Conservation (phyloP, 2,329 filamentous ascomycete species). For the Pseudonectria foliicola region DNA sequence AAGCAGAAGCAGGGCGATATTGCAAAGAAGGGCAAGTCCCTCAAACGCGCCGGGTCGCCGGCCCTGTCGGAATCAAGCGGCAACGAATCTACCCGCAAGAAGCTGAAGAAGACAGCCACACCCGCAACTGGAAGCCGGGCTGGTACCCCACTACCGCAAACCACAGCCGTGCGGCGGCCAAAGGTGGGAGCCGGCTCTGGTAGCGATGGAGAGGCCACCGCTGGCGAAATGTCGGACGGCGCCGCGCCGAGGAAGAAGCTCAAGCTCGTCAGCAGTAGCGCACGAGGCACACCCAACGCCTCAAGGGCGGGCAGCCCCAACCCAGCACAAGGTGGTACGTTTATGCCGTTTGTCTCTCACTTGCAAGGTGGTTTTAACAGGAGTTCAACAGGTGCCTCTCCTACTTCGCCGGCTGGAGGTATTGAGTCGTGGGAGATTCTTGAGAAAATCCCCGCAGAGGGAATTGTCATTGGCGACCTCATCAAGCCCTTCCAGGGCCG, state of each 20-base stretch:
- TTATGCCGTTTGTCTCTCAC: not conserved
- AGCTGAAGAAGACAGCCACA: constrained; percentile 57
- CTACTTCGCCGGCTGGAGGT: constrained; percentile 26
- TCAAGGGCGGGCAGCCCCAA: constrained; percentile 58
- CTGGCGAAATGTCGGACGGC: constrained; percentile 58
- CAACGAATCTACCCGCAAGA: constrained; percentile 79
- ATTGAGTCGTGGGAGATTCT: constrained; percentile 48
- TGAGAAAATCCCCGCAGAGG: constrained; percentile 45
- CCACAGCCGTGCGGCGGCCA: constrained; percentile 31
- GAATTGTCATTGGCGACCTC: constrained; percentile 48
- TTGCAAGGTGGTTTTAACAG: constrained; percentile 6
- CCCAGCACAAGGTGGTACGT: constrained; percentile 34
- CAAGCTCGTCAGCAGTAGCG: constrained; percentile 42
- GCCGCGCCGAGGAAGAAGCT: constrained; percentile 43
- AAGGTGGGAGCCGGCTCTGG: constrained; percentile 50
- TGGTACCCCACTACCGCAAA: constrained; percentile 44
- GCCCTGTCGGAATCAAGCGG: constrained; percentile 86
- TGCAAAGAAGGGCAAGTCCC: constrained; percentile 49
- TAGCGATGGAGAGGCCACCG: constrained; percentile 67
- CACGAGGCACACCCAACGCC: constrained; percentile 46
- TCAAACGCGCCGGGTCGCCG: constrained; percentile 82
- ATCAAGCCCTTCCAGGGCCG: constrained; percentile 48
- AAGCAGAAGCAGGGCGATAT: constrained; percentile 35
- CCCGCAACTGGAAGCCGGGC: constrained; percentile 46
- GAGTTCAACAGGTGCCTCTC: constrained; percentile 21